These are phyloP conservation scores for Trichoderma afroharzianum DNA, from an alignment of 2,329 filamentous ascomycete species.

Conservation along the genomic window DNA sequence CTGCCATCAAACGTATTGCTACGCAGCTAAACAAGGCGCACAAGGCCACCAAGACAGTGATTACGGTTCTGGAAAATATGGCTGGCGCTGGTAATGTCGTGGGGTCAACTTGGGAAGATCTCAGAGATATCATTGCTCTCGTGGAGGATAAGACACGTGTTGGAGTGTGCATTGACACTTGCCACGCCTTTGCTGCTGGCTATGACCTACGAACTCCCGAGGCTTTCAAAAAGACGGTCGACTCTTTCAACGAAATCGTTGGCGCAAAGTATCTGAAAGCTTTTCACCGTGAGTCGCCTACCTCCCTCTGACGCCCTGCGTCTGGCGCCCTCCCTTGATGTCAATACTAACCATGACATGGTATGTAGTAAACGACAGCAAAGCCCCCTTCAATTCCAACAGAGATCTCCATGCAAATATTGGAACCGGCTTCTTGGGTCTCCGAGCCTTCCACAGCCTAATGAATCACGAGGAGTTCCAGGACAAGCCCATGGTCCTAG, in stretches of 20 bases:
- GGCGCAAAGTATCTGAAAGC: constrained; percentile 78
- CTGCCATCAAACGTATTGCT: constrained; percentile 76
- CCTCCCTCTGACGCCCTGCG: not conserved
- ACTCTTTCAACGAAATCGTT: constrained; percentile 72
- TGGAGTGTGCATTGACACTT: constrained; percentile 94
- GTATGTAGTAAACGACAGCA: constrained; percentile 77
- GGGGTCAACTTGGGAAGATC: constrained; percentile 79
- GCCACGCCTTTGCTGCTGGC: constrained; percentile 90
- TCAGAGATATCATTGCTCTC: constrained; percentile 75
- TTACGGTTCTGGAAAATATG: constrained; percentile 94
- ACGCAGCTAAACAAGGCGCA: constrained; percentile 79
- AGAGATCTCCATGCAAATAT: constrained; percentile 95
- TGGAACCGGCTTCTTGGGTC: constrained; percentile 86
- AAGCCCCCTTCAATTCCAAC: constrained; percentile 76
- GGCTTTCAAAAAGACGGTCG: constrained; percentile 69
- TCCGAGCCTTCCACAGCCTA: constrained; percentile 85
- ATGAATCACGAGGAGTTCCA: constrained; percentile 78
- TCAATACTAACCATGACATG: not conserved
- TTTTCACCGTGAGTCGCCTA: constrained; percentile 55
- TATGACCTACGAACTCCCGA: constrained; percentile 80
- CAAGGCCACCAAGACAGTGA: constrained; percentile 67
- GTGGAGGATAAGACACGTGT: constrained; percentile 80
- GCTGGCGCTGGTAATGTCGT: constrained; percentile 85
- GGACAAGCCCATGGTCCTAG: constrained; percentile 83
- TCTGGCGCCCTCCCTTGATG: constrained; percentile 8